These are phyloP conservation scores for Pseudogymnoascus destructans DNA, from an alignment of 2,329 filamentous ascomycete genomes.

Conservation along the genomic window DNA sequence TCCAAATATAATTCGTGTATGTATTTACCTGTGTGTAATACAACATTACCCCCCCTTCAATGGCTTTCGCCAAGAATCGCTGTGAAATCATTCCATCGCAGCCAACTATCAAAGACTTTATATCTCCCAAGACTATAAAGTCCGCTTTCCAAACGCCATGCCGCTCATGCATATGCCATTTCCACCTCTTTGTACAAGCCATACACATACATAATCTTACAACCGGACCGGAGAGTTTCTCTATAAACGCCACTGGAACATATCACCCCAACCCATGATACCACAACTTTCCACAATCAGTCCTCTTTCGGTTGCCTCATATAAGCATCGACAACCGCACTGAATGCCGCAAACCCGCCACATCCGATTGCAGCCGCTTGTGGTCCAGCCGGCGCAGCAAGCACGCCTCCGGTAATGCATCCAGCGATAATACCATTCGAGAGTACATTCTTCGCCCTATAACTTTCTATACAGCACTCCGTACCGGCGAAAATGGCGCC, in stretches of 20 bases:
- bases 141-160: constrained; percentile 7
- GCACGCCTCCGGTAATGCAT: constrained; percentile 78
- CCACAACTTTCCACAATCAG: constrained; percentile 13
- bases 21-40: neutral
- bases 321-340: constrained; percentile 80
- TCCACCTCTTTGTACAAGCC: constrained; percentile 7
- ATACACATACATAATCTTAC: constrained; percentile 8
- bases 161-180: constrained; percentile 7
- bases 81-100: constrained; percentile 2
- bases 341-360: constrained; percentile 86
- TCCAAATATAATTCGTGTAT: constrained; percentile 1
- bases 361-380: constrained; percentile 81
- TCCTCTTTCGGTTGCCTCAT: constrained; percentile 63
- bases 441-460: constrained; percentile 86
- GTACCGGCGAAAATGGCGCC: constrained; percentile 84
- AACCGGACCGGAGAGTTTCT: neutral
- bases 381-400: constrained; percentile 78
- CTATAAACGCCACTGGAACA: constrained; percentile 1
- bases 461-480: constrained; percentile 89
- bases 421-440: constrained; percentile 78
- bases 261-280: neutral
- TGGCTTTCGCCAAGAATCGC: neutral
- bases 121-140: constrained; percentile 4
- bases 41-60: neutral
- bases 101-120: neutral